phyloP scores from a whole-genome alignment of 2,329 filamentous ascomycete species.

The Colletotrichum tanaceti region DNA sequence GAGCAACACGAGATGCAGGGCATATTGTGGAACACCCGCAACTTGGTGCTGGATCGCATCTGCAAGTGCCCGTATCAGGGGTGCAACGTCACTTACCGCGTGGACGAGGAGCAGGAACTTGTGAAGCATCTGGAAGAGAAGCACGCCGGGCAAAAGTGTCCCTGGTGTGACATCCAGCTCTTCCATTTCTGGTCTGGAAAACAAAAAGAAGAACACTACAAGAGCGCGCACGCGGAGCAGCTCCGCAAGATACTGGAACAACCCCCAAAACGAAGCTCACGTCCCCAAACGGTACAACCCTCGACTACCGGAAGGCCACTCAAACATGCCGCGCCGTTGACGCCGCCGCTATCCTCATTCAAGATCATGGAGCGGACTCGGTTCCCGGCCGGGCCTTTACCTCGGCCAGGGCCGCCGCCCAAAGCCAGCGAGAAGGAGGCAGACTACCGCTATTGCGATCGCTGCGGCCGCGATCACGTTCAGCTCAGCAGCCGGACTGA shows the following conservation, averaged over 20 bases:
- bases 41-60: slow-evolving; percentile 50
- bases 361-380: slow-evolving; percentile 23
- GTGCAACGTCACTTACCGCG: slow-evolving; percentile 52
- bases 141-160: slow-evolving; percentile 51
- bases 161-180: slow-evolving; percentile 51
- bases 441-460: slow-evolving; percentile 43
- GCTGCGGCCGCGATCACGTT: slow-evolving; percentile 43
- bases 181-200: slow-evolving; percentile 47
- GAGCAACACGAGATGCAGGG: slow-evolving; percentile 54
- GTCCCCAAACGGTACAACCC: background rate
- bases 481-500: slow-evolving; percentile 35
- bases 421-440: slow-evolving; percentile 37
- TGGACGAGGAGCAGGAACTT: slow-evolving; percentile 47
- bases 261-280: background rate
- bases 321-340: background rate
- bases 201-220: slow-evolving; percentile 47
- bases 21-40: slow-evolving; percentile 50
- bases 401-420: slow-evolving; percentile 24
- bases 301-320: background rate
- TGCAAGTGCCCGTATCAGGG: slow-evolving; percentile 53
- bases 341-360: background rate
- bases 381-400: slow-evolving; percentile 25
- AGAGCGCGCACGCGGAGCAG: slow-evolving; percentile 45
- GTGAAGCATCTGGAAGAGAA: slow-evolving; percentile 50
- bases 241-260: slow-evolving; percentile 34